Percentiles rank a stretch among this genome's conserved stretches.
Evolutionary conservation across 352 stramenopile genomes (phyloP).

Genomic region (Phytophthora foliorum): DNA sequence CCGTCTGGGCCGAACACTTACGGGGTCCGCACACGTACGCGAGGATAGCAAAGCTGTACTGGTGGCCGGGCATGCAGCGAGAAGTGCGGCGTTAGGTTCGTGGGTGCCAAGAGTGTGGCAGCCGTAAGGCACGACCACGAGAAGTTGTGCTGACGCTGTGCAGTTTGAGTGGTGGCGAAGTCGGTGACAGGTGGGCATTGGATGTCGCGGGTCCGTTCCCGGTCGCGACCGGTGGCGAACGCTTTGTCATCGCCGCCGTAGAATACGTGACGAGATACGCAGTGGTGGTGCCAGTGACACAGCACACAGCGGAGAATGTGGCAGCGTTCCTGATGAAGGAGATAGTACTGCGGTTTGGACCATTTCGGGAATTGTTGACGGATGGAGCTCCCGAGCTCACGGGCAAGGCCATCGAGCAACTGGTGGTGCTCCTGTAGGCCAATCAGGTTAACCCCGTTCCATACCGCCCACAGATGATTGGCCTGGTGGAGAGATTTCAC

Average conservation of each 20-base stretch:
- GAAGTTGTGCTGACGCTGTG: not conserved
- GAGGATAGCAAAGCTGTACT: too few species aligned
- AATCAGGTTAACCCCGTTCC: not conserved
- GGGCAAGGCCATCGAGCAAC: not conserved
- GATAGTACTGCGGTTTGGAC: too few species aligned
- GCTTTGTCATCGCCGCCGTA: not conserved
- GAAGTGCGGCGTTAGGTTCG: too few species aligned
- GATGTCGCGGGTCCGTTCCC: not conserved
- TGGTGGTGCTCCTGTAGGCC: not conserved
- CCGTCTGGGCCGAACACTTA: too few species aligned
- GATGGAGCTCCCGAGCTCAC: not conserved
- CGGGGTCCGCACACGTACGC: too few species aligned
- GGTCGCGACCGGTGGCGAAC: not conserved
- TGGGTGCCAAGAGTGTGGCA: too few species aligned
- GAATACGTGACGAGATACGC: not conserved
- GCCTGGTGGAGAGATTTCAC: not conserved
- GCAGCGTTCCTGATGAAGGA: too few species aligned
- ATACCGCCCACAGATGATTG: not conserved
- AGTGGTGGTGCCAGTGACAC: not conserved
- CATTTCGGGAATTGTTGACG: too few species aligned
- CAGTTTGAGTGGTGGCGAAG: not conserved
- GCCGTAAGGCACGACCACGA: too few species aligned
- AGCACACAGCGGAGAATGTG: too few species aligned
- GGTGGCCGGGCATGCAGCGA: too few species aligned
- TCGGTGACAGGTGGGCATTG: not conserved